Conservation (phyloP, 345 rosid genomes). For the Populus davidiana region DNA sequence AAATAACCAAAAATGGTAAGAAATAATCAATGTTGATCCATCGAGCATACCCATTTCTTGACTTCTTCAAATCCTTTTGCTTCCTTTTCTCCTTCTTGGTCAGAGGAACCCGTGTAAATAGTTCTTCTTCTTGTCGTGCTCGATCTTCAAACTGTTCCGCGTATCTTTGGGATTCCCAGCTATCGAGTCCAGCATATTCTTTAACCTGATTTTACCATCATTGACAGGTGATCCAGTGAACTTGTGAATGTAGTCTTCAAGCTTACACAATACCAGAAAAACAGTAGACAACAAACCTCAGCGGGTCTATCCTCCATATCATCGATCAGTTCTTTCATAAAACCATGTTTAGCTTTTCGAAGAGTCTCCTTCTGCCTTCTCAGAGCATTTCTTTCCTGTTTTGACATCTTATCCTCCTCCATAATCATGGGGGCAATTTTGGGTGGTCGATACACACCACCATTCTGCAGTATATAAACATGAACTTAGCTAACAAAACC, state of each 20-base stretch:
- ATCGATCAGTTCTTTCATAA: slow-evolving; percentile 64
- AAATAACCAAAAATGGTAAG: background rate
- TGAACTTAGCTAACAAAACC: slow-evolving; percentile 16
- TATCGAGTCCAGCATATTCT: slow-evolving; percentile 64
- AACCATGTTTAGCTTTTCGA: slow-evolving; percentile 52
- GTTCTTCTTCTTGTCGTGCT: slow-evolving; percentile 70
- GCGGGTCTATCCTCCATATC: slow-evolving; percentile 83
- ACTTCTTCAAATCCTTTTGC: slow-evolving; percentile 68
- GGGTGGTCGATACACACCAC: slow-evolving; percentile 62
- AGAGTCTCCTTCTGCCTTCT: slow-evolving; percentile 66
- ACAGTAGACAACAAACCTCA: slow-evolving; percentile 51
- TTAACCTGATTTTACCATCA: slow-evolving; percentile 47
- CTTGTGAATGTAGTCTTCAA: background rate
- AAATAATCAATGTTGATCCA: background rate
- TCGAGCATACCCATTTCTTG: slow-evolving; percentile 68
- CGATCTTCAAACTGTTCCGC: slow-evolving; percentile 60
- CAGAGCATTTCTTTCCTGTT: slow-evolving; percentile 58
- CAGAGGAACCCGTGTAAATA: slow-evolving; percentile 66
- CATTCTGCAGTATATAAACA: slow-evolving; percentile 42
- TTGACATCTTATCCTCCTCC: slow-evolving; percentile 76
- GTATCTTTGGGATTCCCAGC: slow-evolving; percentile 58
- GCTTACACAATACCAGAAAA: slow-evolving; percentile 4
- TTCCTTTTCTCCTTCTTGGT: slow-evolving; percentile 65
- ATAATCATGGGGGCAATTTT: slow-evolving; percentile 69
- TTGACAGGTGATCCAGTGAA: slow-evolving; percentile 13